Conservation (phyloP, 2,329 filamentous ascomycete species). For the Sclerotinia trifoliorum region DNA sequence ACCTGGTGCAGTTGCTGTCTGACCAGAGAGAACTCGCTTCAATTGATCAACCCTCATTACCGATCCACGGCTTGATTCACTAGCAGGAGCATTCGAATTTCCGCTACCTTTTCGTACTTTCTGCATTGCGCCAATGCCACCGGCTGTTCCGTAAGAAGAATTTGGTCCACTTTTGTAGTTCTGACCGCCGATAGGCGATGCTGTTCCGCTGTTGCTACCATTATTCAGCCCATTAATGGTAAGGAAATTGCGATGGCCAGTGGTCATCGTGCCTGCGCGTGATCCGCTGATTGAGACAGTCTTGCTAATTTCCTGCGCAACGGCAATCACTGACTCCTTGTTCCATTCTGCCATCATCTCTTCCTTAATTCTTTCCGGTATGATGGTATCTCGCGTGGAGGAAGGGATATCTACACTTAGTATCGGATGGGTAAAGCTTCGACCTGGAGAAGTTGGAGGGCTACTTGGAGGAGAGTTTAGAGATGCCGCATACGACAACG, state of each 20-base stretch:
- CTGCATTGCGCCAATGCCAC: constrained; percentile 41
- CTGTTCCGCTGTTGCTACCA: constrained; percentile 41
- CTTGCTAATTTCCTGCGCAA: constrained; percentile 66
- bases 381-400: constrained; percentile 48
- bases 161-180: constrained; percentile 33
- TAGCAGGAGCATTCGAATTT: constrained; percentile 47
- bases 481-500: constrained; percentile 65
- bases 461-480: constrained; percentile 65
- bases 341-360: constrained; percentile 80
- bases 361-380: constrained; percentile 68
- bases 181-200: constrained; percentile 47
- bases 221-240: constrained; percentile 55
- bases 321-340: constrained; percentile 67
- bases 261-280: constrained; percentile 56
- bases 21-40: constrained; percentile 59
- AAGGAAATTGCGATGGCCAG: constrained; percentile 52
- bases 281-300: constrained; percentile 76
- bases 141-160: constrained; percentile 38
- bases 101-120: constrained; percentile 55
- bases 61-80: constrained; percentile 48
- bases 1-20: constrained; percentile 42
- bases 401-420: constrained; percentile 50
- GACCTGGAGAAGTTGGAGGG: constrained; percentile 66
- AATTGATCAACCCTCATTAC: constrained; percentile 64
- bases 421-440: constrained; percentile 61